phyloP scores from a whole-genome alignment of 257 asterid genomes.

The Solanum chilense region DNA sequence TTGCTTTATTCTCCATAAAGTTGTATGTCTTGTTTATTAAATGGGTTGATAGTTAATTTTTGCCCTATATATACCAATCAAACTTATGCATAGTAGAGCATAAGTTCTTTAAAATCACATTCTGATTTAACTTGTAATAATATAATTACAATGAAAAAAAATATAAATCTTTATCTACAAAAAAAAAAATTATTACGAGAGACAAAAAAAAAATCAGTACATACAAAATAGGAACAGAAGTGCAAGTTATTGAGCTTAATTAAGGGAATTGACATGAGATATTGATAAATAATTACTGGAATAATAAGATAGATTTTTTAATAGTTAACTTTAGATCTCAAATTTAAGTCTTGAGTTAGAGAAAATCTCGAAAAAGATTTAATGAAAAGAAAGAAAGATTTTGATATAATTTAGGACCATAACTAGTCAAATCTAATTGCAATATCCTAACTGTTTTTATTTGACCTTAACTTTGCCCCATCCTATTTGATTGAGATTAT shows the following conservation, averaged over 20 bases:
- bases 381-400: background rate
- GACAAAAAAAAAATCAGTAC: background rate
- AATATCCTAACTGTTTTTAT: background rate
- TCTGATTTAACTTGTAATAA: background rate
- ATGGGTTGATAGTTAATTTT: background rate
- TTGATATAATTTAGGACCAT: background rate
- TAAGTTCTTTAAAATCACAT: background rate
- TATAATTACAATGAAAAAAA: background rate
- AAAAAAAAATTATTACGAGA: background rate
- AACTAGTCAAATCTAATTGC: background rate
- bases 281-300: background rate
- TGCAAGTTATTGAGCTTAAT: background rate
- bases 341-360: background rate
- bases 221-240: background rate
- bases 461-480: background rate
- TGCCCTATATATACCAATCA: background rate
- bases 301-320: too few relatives aligned
- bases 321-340: too few relatives aligned
- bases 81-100: background rate
- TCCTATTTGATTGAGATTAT: background rate
- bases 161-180: background rate
- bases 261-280: background rate
- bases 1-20: background rate
- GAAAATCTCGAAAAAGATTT: background rate
- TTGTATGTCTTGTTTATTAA: background rate